A percentile compares a stretch with the other conserved stretches of the same genome.
Conservation (phyloP, 306 rosid species). For the Quercus ilex region DNA sequence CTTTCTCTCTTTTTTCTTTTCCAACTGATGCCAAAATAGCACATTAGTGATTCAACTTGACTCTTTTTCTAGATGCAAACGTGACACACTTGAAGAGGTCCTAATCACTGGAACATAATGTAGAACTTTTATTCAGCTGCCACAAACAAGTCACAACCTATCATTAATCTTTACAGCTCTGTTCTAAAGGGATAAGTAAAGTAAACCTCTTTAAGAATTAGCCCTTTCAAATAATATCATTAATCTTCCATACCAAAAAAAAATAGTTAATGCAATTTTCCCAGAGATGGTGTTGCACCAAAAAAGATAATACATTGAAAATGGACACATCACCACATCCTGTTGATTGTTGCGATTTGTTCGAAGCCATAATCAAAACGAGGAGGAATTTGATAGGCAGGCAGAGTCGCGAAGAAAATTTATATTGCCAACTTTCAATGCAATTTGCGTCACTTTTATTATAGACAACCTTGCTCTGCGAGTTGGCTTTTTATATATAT, state of each 20-base stretch:
- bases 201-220: background rate
- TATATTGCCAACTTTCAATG: constrained; percentile 93
- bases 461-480: constrained; percentile 83
- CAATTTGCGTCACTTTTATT: constrained; percentile 52
- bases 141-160: no score
- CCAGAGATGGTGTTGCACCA: background rate
- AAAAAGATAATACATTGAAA: background rate
- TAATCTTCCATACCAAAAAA: background rate
- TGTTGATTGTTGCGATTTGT: constrained; percentile 68
- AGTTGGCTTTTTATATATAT: constrained; percentile 46
- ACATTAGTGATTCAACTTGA: background rate
- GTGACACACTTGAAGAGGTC: no score
- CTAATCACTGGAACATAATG: no score
- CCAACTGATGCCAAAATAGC: background rate
- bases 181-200: background rate
- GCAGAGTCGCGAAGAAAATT: constrained; percentile 58
- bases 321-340: background rate
- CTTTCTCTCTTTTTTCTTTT: background rate
- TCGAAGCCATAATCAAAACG: constrained; percentile 85
- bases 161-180: background rate
- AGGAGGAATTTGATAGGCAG: constrained; percentile 62
- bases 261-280: background rate
- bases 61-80: background rate
- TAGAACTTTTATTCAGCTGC: background rate
- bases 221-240: background rate